Evolutionary conservation across 1,284 basidiomycete genomes (phyloP), one percentile per base, ranked within the genome.

Genomic region (Abortiporus biennis): DNA sequence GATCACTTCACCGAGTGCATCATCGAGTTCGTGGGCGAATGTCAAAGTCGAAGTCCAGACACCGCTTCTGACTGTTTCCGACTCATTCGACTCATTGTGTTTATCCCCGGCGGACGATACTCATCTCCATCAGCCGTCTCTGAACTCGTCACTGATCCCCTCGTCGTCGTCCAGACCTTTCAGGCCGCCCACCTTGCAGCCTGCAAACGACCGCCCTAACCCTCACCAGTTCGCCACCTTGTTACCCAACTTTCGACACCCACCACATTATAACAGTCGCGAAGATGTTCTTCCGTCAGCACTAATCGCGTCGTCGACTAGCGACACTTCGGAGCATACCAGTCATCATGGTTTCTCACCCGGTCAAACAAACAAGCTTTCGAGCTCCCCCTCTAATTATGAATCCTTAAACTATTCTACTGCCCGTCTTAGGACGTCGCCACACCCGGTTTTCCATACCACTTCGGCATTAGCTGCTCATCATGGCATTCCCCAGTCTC

Each of bases 401-500:
- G 74, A 44, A 47, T 59, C 70, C 61, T 55, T 75, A 71, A 71
- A 65, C 51, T 49, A 45, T 13, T 47, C 49, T 31, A 45, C 57
- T 41, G 35, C 52, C 52, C 67, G 71, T 70, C 69, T 56, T 57
- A 55, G 63, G 69, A 68, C 70, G 58, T 57, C 60, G 37, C 48
- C 46, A 16, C 60, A 66, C 39, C 67, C 68, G 61, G 69, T 75
- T 49, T 72, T 72, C 43, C 61, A 57, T 40, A 65, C 63, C 48
- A 63, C 72, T 20, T 70, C 69, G 49, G 80, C 78, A 66, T 66
- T 83, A 44, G 77, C 80, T 56, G 68, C 78, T 52, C 81, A 84
- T 49, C 76, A 85, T 84, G 84, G 81, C 65, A 77, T 86, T 53
- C 84, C 83, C 45, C 71, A 75, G 48, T 73, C 68, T 47, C 62